Conservation (phyloP, 306 rosid genomes). For the Prosopis cineraria region DNA sequence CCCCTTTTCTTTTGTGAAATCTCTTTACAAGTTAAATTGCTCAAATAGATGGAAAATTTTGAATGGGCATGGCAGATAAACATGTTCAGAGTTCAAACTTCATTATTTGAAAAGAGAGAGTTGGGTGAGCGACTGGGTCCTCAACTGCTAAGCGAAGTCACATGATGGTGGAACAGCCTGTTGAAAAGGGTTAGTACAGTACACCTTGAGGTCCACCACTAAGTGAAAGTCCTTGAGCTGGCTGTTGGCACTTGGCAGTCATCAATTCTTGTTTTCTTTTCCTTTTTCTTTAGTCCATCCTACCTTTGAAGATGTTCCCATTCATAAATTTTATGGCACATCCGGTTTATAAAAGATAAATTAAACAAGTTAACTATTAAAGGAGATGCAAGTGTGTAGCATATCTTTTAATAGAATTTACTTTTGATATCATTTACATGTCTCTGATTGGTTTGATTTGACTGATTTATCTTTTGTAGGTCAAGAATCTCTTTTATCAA, state of each 20-base stretch:
- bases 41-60: constrained; percentile 2
- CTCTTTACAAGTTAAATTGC: neutral
- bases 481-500: neutral
- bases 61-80: neutral
- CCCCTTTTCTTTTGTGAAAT: neutral
- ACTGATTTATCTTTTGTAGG: neutral
- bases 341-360: neutral
- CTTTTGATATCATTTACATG: neutral
- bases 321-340: neutral
- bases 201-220: constrained; percentile 34
- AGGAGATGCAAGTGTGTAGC: neutral
- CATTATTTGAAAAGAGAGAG: neutral
- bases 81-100: neutral
- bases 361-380: neutral
- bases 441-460: neutral
- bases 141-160: neutral
- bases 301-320: constrained; percentile 3
- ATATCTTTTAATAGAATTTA: neutral
- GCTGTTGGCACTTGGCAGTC: constrained; percentile 9
- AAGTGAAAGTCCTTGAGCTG: constrained; percentile 11
- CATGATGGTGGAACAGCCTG: constrained; percentile 27
- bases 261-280: neutral
- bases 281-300: neutral
- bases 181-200: constrained; percentile 32
- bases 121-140: neutral